Evolutionary conservation across 148 eudicot species (phyloP), one percentile per base, ranked within the genome.

Genomic region (Silene uniflora): DNA sequence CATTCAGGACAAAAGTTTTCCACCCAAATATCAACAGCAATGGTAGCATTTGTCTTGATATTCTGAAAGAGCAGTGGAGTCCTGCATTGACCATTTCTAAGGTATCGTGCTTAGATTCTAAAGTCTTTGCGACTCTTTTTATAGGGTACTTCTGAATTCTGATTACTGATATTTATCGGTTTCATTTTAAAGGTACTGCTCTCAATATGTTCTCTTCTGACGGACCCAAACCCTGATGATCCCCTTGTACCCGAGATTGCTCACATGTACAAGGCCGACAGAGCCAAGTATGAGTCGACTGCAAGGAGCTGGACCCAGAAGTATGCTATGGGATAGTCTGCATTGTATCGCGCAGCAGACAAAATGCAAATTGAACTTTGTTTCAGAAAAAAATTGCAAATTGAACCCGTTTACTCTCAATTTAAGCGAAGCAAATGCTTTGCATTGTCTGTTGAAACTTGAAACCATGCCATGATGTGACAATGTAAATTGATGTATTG

Each of bases 281-380:
- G 85, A 60, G 62, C 84, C 76, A 89, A 89, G 77, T 89, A 89
- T 8, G 92, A 89, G 88, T 76, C 89, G 60, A 86, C 89, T 8
- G 89, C 91, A 29, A 83, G 89, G 84, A 85, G 87, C 88, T 88
- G 91, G 91, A 88, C 91, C 35, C 91, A 89, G 86, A 89, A 89
- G 75, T 87, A 89, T 69, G 92, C 92, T 19, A 89, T 89, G 92
- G 92, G 92, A 56, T 89, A 84, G 76, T 69, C 24, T 66, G 42
- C 21, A 69, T 2, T 69, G 61, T 27, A 46, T 59, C 42, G 17
- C 69, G 11, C 44, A 14, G 12, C 69, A 29, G 17, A 52, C 56
- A 14, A 52, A 52, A 52, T 52, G 56, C 56, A 16, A 52, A 16
- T 52, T 52, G 12, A 52, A 52, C 18, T 62, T 61, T 63, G 77